Conservation (phyloP, 140 eudicot species). For the Flaveria floridana region DNA sequence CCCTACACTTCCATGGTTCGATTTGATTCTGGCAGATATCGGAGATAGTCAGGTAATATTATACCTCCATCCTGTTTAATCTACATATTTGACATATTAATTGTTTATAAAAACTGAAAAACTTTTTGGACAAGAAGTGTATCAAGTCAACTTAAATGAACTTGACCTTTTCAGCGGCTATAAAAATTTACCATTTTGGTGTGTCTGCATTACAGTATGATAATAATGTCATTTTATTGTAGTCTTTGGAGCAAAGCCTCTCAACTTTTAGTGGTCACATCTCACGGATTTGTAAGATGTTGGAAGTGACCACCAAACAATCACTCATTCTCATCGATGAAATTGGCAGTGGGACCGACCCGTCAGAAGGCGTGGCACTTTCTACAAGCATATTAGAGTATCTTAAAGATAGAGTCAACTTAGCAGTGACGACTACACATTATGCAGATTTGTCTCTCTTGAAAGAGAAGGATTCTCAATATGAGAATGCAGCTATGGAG, state of each 20-base stretch:
- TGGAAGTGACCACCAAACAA: constrained; percentile 71
- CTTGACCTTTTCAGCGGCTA: no score
- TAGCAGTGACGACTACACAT: constrained; percentile 92
- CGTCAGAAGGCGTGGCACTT: constrained; percentile 96
- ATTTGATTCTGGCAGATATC: constrained; percentile 81
- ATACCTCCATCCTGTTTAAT: constrained; percentile 11
- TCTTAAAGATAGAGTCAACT: constrained; percentile 65
- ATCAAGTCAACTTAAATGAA: neutral
- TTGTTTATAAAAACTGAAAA: neutral
- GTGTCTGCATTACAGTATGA: constrained; percentile 13
- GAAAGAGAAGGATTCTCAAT: constrained; percentile 61
- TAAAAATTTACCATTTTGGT: neutral
- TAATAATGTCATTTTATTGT: constrained; percentile 23
- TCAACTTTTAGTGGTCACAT: constrained; percentile 98
- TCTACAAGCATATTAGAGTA: constrained; percentile 88
- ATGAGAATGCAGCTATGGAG: constrained; percentile 97
- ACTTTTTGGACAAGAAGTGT: neutral
- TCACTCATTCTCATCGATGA: constrained; percentile 93
- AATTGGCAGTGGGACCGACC: constrained; percentile 98
- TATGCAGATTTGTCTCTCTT: constrained; percentile 83
- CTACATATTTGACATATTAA: constrained; percentile 6
- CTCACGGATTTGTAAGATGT: constrained; percentile 62
- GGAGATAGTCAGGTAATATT: constrained; percentile 85
- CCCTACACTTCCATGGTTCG: constrained; percentile 91
- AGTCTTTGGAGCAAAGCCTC: constrained; percentile 91